Evolutionary conservation across 805 yeast genomes (phyloP), one percentile per base, ranked within the genome.

Genomic region (Brettanomyces nanus): DNA sequence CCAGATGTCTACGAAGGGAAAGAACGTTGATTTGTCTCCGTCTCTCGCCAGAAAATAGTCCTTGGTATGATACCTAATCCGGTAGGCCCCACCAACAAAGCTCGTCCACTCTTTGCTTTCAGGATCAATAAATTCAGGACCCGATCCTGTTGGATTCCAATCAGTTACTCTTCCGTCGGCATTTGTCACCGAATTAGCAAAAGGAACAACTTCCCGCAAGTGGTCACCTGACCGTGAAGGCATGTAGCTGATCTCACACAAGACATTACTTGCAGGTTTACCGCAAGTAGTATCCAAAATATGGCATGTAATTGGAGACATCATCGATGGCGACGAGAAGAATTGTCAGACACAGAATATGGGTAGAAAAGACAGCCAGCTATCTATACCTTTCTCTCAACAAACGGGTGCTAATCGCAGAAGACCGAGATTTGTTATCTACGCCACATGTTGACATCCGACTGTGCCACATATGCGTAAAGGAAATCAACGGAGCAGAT

Each of bases 211-310:
- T 31, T 13, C 35, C 13, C 13, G 37, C 34, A 4, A 39, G 28
- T 22, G 36, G 19, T 15, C 37, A 11, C 5, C 15, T 6, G 19
- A 17, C 38, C 23, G 19, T 46, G 5, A 56, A 1, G 68, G 47
- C 3, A 71, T 40, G 37, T 58, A 59, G 52, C 65, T 74, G 27
- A 82, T 61, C 21, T 77, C 77, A 53, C 92, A 85, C 3, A 68
- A 61, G n/a, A 89, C 89, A n/a, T 68, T 69, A 0, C 62, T 54
- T 1, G 95, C 96, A 1, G 97, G 97, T 42, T 66, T 70, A 1
- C 97, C 97, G 6, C 68, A 60, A 7, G 83, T 78, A 5, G 96
- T 87, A 52, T 89, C 95, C 18, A 89, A 66, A 7, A 89, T 74
- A 57, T 89, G 97, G 62, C 97, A 89, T 3, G 96, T 87, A 28